Evolutionary conservation across 2,329 filamentous ascomycete species (phyloP), one percentile per base, ranked within the genome.

Genomic region (Fusarium tanahbumbuense): DNA sequence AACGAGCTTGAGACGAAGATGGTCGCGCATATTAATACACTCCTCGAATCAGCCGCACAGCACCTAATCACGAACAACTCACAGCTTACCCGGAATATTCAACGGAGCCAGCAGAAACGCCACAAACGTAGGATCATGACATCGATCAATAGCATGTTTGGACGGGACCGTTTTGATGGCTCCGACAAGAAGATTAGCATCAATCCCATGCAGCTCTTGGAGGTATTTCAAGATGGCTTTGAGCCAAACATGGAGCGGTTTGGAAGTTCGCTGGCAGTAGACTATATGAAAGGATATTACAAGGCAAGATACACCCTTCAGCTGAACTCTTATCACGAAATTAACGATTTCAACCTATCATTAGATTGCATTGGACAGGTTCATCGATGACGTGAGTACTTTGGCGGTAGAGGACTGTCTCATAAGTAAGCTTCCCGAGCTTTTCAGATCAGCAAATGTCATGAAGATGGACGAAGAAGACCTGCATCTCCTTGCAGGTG

Each of bases 271-370:
- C 71, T 75, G 13, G 76, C 79, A 44, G 78, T 83, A 2, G 81
- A 83, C 49, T 79, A 73, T 20, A 76, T 82, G 67, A 71, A 79
- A 34, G 81, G 81, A 0, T 84, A 81, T 56, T 84, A 84, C 56
- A 76, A 83, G 74, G 82, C 77, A 73, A 25, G 56, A 45, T 63
- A n/a, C 8, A 15, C 6, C n/a, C 23, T 10, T 8, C 6, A 7
- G 1, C n/a, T 20, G 6, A 1, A 32, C 16, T 1, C 5, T 9
- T 10, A 25, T 1, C 2, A 44, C 28, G 11, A 5, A 5, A 22
- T 9, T 58, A 37, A 58, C 18, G 6, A 5, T 11, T 6, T 22
- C 11, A 8, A 6, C 13, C 13, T 28, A 10, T 13, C 10, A 1
- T 8, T 12, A 68, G 60, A 50, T 68, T 27, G 60, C 66, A 27